These are phyloP conservation scores for Pelargonium australe DNA, from an alignment of 441 rosid genomes.

Conservation along the genomic window DNA sequence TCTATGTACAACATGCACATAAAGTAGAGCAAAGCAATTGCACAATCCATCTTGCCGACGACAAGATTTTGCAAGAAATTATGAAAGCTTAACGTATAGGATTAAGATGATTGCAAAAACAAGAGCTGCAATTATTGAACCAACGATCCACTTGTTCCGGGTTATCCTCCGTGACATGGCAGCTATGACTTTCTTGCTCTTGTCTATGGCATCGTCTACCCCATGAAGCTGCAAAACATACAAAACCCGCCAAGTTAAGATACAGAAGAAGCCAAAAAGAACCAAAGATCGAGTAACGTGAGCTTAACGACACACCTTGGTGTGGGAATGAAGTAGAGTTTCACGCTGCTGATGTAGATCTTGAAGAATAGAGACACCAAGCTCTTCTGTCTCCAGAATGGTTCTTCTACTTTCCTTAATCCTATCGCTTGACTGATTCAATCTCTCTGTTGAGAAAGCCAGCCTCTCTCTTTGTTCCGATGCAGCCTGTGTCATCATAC, in stretches of 20 bases:
- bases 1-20: conserved; percentile 17
- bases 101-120: conserved; percentile 47
- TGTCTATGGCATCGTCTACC: conserved; percentile 53
- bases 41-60: neutral
- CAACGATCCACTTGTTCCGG: conserved; percentile 55
- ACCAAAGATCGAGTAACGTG: too few species aligned
- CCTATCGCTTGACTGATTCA: conserved; percentile 52
- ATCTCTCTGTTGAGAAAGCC: conserved; percentile 59
- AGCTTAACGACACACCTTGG: conserved; percentile 44
- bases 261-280: too few species aligned
- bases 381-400: conserved; percentile 59
- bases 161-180: conserved; percentile 60
- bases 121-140: conserved; percentile 49
- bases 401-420: conserved; percentile 58
- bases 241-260: neutral
- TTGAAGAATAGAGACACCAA: conserved; percentile 51
- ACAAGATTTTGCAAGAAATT: conserved; percentile 11
- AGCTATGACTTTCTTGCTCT: conserved; percentile 56
- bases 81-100: conserved; percentile 49
- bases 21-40: neutral
- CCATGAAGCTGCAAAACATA: conserved; percentile 7
- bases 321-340: conserved; percentile 57
- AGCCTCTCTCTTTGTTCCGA: conserved; percentile 31
- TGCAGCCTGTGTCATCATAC: neutral
- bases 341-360: conserved; percentile 62